phyloP scores from a whole-genome alignment of 2,329 filamentous ascomycete species.

The Diaporthe humulicola region DNA sequence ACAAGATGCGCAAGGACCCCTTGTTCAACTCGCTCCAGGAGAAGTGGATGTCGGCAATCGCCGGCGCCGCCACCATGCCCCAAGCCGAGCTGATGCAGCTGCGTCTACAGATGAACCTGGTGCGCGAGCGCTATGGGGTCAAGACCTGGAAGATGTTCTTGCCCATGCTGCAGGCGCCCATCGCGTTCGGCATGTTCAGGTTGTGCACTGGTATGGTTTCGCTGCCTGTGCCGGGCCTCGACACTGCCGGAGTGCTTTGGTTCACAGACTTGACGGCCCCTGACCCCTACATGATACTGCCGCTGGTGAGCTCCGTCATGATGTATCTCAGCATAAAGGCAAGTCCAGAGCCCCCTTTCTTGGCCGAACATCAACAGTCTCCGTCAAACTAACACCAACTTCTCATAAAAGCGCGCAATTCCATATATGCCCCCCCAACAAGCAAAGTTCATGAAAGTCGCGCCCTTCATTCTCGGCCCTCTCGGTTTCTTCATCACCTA shows the following conservation, averaged over 20 bases:
- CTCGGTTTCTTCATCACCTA: slow-evolving; percentile 59
- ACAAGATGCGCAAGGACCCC: slow-evolving; percentile 67
- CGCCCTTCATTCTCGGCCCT: slow-evolving; percentile 53
- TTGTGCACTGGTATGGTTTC: slow-evolving; percentile 79
- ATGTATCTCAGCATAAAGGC: slow-evolving; percentile 73
- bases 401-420: slow-evolving; percentile 47
- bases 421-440: slow-evolving; percentile 50
- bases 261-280: slow-evolving; percentile 79
- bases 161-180: slow-evolving; percentile 71
- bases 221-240: slow-evolving; percentile 85
- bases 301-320: slow-evolving; percentile 68
- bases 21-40: slow-evolving; percentile 65
- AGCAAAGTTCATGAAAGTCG: slow-evolving; percentile 47
- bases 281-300: slow-evolving; percentile 85
- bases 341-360: slow-evolving; percentile 46
- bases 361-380: neutral
- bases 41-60: slow-evolving; percentile 61
- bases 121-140: slow-evolving; percentile 70
- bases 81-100: slow-evolving; percentile 59
- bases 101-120: slow-evolving; percentile 59
- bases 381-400: slow-evolving; percentile 30
- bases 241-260: slow-evolving; percentile 81
- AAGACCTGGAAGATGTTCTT: slow-evolving; percentile 63
- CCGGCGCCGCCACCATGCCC: slow-evolving; percentile 56
- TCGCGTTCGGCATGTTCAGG: slow-evolving; percentile 86